Conservation (phyloP, 306 rosid species). For the Cyclanthera cordifolia region DNA sequence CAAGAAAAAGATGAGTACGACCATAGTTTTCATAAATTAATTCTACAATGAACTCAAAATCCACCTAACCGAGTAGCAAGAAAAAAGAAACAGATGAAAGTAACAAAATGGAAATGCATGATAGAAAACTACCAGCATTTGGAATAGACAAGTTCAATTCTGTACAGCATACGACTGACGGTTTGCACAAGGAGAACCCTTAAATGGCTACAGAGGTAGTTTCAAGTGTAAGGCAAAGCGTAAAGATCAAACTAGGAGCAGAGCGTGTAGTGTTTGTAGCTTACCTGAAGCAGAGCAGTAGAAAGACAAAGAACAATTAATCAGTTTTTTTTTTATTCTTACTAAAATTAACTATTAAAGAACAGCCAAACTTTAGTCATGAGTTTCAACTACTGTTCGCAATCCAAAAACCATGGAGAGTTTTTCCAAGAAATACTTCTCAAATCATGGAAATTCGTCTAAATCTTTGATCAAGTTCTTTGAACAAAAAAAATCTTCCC, state of each 20-base stretch:
- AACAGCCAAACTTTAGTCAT: too few relatives aligned
- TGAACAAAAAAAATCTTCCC: conserved; percentile 36
- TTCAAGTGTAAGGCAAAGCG: background rate
- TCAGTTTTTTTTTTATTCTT: background rate
- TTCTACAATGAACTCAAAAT: background rate
- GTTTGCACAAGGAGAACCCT: background rate
- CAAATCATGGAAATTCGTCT: conserved; percentile 17
- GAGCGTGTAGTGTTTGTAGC: background rate
- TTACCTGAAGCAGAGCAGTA: background rate
- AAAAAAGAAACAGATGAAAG: background rate
- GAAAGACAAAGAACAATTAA: background rate
- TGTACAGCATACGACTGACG: background rate
- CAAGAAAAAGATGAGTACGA: background rate
- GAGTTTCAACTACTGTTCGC: too few relatives aligned
- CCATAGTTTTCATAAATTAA: background rate
- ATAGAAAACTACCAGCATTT: background rate
- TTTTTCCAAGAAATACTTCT: background rate
- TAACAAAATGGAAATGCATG: background rate
- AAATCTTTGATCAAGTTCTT: conserved; percentile 33
- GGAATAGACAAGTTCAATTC: background rate
- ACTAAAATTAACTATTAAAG: too few relatives aligned
- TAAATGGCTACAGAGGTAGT: background rate
- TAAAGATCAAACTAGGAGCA: background rate
- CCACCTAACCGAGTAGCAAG: background rate
- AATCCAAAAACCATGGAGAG: too few relatives aligned